Base-by-base conservation (phyloP, 257 asterid genomes). In the Osmanthus fragrans region DNA sequence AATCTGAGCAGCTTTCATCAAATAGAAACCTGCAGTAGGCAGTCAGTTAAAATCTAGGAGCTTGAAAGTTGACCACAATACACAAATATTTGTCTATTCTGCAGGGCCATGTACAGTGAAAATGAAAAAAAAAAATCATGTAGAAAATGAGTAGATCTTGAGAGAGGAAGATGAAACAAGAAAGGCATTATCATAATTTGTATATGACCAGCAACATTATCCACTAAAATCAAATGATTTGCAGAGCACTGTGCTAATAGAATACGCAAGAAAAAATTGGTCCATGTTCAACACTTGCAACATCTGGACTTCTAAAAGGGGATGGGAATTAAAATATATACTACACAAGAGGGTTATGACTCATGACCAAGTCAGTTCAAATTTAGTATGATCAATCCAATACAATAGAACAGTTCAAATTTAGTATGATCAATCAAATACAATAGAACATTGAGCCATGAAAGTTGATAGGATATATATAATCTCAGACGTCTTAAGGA, bases 1-100 rank as follows among this genome's bases (percentile, higher is more conserved):
- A 94, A 79, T 92, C 97, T 40, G 91, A 83, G 81, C 95, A 92
- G 83, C 84, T 88, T 79, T 87, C 89, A 77, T 94, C 96, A 82
- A 88, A 92, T 76, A 94, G 87, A 81, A 94, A 94, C 90, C 96
- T 92, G 91, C 77, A 75, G 16, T 71, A 37, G 67, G 75, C 69
- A 51, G 29, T 29, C 69, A 72, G 70, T 77, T 56, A 69, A 72
- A 79, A 76, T 68, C 25, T 42, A 42, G 65, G 60, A 36, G 67
- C 19, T 8, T 63, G 25, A 47, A 80, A 66, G 42, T 33, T 68
- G 29, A 58, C 36, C 18, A 27, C 5, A 15, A 73, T 58, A 8
- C 1, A 58, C 66, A 21, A 58, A 58, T 58, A 7, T 30, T 58
- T 58, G 66, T 7, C 66, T 9, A 7, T 21, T n/a, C 29, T 19